Percentiles rank a stretch among this genome's conserved stretches.
phyloP scores from a whole-genome alignment of 2,329 filamentous ascomycete genomes.

The Calonectria hongkongensis region DNA sequence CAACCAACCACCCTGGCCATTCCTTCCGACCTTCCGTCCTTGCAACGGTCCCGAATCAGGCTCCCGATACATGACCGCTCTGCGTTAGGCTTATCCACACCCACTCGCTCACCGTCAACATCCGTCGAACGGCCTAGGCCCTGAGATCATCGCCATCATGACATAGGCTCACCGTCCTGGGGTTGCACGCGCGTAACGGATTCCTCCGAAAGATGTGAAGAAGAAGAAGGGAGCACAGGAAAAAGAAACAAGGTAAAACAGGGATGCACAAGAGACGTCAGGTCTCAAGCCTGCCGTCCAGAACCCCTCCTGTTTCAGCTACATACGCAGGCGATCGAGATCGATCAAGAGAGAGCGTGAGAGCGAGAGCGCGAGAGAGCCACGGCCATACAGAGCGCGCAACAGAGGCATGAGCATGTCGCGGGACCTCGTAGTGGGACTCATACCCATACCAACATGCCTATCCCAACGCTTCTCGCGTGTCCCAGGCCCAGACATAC shows the following conservation, averaged over 20 bases:
- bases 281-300: neutral
- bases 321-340: neutral
- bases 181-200: conserved; percentile 49
- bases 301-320: conserved; percentile 2
- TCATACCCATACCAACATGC: conserved; percentile 7
- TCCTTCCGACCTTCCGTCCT: conserved; percentile 26
- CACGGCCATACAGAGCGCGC: neutral
- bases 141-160: conserved; percentile 52
- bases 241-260: neutral
- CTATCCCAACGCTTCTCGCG: conserved; percentile 11
- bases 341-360: neutral
- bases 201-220: conserved; percentile 24
- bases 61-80: conserved; percentile 12
- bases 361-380: neutral
- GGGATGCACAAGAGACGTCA: neutral
- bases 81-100: conserved; percentile 41
- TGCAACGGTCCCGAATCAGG: conserved; percentile 46
- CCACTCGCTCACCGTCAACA: conserved; percentile 48
- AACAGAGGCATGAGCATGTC: conserved; percentile 1
- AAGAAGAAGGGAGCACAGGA: neutral
- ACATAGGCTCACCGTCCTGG: conserved; percentile 47
- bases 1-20: conserved; percentile 25
- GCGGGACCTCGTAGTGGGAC: conserved; percentile 18
- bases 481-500: conserved; percentile 10
- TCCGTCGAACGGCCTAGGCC: conserved; percentile 53